Evolutionary conservation across 345 rosid genomes (phyloP), one percentile per base, ranked within the genome.

Genomic region (Citrus glauca): DNA sequence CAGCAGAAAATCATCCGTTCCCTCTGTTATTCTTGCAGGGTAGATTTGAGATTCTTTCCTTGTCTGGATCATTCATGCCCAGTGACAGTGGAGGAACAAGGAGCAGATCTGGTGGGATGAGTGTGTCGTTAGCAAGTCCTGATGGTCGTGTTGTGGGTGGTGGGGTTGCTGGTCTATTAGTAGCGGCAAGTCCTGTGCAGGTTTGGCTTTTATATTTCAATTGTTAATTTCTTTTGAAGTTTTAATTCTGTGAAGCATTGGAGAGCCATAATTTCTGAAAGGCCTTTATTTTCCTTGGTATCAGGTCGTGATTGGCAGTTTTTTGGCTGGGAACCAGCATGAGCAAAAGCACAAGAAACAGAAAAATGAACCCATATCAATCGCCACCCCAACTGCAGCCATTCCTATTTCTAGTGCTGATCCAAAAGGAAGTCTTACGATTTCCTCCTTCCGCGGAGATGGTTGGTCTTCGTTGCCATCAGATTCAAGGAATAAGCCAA

Each of bases 131-230:
- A 75, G 93, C 93, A 4, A 91, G 98, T 79, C 97, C 96, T 0
- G 98, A 97, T 53, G 99, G 99, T 9, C 99, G 99, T 71, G 97
- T 97, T 45, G 84, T 97, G 2, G 99, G 99, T 2, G 99, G 99
- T 60, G 90, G 98, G 20, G 87, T 97, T 24, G 98, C 98, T 7
- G 99, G 99, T 81, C 89, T 94, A 77, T 83, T 97, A 1, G 88
- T 97, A 25, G 99, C 99, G 56, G 97, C 99, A 16, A 74, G 95
- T 81, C 98, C 98, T 19, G 94, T 97, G 76, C 98, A 96, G 97
- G 99, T 89, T 56, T 28, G 82, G 27, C 65, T n/a, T 70, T 50
- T 71, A 28, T 70, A 11, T 75, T 78, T 71, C 25, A 17, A 16
- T 38, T 75, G n/a, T 37, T 2, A 2, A 30, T 16, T n/a, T 25